Conservation (phyloP, 2,329 filamentous ascomycete species). For the Diaporthe velutina region DNA sequence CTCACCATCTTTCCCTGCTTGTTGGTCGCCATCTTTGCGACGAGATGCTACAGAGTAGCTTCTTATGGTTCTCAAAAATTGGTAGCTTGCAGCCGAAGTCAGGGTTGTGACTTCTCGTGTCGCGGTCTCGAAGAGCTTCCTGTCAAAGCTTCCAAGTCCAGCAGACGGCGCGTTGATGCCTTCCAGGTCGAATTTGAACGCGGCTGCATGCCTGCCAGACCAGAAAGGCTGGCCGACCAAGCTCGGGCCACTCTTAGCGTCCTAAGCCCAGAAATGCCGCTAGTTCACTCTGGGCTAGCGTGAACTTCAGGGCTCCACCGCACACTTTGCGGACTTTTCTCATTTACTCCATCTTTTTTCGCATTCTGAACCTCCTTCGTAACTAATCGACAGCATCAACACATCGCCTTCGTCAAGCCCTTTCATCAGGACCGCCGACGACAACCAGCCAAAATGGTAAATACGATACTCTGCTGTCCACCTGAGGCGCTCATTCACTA, state of each 20-base stretch:
- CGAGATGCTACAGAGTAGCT: constrained; percentile 58
- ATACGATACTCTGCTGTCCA: neutral
- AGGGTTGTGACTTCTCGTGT: constrained; percentile 50
- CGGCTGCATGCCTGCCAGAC: constrained; percentile 29
- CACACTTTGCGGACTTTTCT: constrained; percentile 38
- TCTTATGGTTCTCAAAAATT: constrained; percentile 60
- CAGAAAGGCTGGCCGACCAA: constrained; percentile 35
- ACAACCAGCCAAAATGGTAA: constrained; percentile 54
- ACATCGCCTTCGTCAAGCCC: constrained; percentile 37
- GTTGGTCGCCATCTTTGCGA: constrained; percentile 76
- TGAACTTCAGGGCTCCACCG: constrained; percentile 37
- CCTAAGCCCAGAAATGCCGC: constrained; percentile 7
- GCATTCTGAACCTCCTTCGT: constrained; percentile 18
- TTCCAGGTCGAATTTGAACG: constrained; percentile 41
- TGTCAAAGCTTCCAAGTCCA: constrained; percentile 58
- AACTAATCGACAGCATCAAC: constrained; percentile 36
- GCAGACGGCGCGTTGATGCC: constrained; percentile 48
- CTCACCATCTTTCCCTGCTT: constrained; percentile 99
- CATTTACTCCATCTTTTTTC: constrained; percentile 31
- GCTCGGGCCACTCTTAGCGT: constrained; percentile 43
- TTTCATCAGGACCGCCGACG: constrained; percentile 39
- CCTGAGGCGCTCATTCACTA: constrained; percentile 42
- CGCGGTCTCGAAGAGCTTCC: constrained; percentile 51
- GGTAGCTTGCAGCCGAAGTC: constrained; percentile 52
- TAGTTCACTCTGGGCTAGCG: constrained; percentile 41